Evolutionary conservation across 2,329 filamentous ascomycete genomes (phyloP).

Genomic region (Botrytis pseudocinerea): DNA sequence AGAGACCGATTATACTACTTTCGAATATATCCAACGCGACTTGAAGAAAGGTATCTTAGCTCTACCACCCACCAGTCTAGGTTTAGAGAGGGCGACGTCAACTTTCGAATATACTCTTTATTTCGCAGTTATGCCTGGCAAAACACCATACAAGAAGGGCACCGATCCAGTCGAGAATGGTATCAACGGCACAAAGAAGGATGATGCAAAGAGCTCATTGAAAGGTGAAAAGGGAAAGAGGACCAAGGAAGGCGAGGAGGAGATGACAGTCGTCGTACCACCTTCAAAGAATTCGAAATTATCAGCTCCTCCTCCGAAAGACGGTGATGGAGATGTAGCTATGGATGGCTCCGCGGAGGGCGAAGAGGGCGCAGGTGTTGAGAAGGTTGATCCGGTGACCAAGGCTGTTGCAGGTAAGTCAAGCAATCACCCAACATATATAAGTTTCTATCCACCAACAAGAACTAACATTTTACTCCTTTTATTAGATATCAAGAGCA

Average conservation of each 20-base stretch:
- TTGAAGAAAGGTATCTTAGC: constrained; percentile 6
- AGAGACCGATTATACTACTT: constrained; percentile 2
- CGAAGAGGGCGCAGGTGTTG: constrained; percentile 44
- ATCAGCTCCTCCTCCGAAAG: constrained; percentile 56
- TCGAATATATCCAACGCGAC: background rate
- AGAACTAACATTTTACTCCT: constrained; percentile 28
- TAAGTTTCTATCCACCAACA: background rate
- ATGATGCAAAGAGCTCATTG: constrained; percentile 57
- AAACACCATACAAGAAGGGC: constrained; percentile 66
- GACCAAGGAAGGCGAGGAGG: constrained; percentile 63
- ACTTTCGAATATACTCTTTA: constrained; percentile 27
- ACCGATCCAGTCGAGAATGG: constrained; percentile 70
- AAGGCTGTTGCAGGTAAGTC: constrained; percentile 61
- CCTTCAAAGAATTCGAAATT: constrained; percentile 65
- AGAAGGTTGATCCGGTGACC: constrained; percentile 59
- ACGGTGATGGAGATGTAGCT: constrained; percentile 67
- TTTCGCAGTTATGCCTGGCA: constrained; percentile 61
- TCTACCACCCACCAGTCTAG: constrained; percentile 21
- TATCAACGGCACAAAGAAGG: constrained; percentile 64
- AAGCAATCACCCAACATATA: constrained; percentile 7
- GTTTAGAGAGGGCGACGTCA: constrained; percentile 37
- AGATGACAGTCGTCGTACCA: constrained; percentile 81
- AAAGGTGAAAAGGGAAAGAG: constrained; percentile 67
- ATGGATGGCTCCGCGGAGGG: constrained; percentile 59
- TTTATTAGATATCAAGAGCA: constrained; percentile 83